phyloP scores from a whole-genome alignment of 2,329 filamentous ascomycete genomes.

The Aspergillus vadensis region DNA sequence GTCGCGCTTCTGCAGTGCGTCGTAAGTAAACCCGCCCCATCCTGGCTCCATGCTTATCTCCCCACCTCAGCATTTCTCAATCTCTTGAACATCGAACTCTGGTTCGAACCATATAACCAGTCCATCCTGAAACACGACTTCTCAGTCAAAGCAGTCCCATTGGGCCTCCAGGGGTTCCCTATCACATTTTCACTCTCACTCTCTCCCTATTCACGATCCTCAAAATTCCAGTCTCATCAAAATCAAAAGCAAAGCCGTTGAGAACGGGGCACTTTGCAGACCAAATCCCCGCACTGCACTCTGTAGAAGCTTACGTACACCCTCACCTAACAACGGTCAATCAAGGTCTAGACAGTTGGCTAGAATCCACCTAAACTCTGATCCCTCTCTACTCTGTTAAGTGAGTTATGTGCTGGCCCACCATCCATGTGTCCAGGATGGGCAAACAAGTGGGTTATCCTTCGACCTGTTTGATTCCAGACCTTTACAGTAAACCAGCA shows the following conservation, averaged over 20 bases:
- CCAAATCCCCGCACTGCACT: background rate
- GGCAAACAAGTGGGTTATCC: background rate
- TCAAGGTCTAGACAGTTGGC: slow-evolving; percentile 3
- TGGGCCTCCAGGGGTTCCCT: background rate
- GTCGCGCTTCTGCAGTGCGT: background rate
- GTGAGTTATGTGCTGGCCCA: background rate
- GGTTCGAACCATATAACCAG: background rate
- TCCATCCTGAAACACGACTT: background rate
- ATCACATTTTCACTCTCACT: background rate
- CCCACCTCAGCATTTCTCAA: background rate
- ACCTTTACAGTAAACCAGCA: background rate
- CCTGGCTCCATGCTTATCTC: background rate
- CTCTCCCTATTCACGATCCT: background rate
- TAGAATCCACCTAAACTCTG: background rate
- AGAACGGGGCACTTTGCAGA: background rate
- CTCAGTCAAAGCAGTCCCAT: slow-evolving; percentile 1
- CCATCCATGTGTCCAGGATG: background rate
- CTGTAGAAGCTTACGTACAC: slow-evolving; percentile 1
- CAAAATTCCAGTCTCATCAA: background rate
- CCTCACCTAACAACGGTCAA: background rate
- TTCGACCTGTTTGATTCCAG: background rate
- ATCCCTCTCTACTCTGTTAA: background rate
- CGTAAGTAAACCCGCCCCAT: background rate
- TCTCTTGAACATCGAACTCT: background rate
- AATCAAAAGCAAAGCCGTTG: background rate